These are phyloP conservation scores for Nicotiana undulata DNA, from an alignment of 257 asterid genomes.

Conservation along the genomic window DNA sequence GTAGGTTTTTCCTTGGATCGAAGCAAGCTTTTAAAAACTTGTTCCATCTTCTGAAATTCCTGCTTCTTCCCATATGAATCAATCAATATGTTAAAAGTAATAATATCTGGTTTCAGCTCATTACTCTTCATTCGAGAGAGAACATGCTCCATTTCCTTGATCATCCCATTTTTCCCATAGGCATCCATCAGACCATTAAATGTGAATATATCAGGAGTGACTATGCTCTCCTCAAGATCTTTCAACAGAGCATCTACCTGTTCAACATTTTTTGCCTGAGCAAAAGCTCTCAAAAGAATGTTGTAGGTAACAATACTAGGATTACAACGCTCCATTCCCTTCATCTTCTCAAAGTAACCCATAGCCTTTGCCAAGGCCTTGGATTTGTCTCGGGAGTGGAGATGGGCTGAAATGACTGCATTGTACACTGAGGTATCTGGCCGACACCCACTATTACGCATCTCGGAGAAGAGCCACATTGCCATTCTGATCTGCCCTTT, in stretches of 20 bases:
- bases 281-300: conserved; percentile 85
- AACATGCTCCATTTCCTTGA: conserved; percentile 74
- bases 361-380: conserved; percentile 78
- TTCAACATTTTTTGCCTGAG: conserved; percentile 61
- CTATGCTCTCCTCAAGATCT: conserved; percentile 60
- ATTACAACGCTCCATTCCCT: conserved; percentile 68
- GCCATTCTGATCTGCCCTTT: conserved; percentile 94
- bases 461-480: conserved; percentile 98
- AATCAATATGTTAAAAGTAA: conserved; percentile 72
- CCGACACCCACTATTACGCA: conserved; percentile 93
- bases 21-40: conserved; percentile 69
- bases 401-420: conserved; percentile 84
- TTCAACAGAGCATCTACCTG: conserved; percentile 64
- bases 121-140: conserved; percentile 72
- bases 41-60: conserved; percentile 94
- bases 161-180: conserved; percentile 86
- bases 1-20: conserved; percentile 82
- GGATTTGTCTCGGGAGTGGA: conserved; percentile 70
- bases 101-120: conserved; percentile 68
- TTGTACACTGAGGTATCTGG: conserved; percentile 95
- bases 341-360: conserved; percentile 83
- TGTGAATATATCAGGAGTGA: conserved; percentile 74
- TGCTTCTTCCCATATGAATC: conserved; percentile 90
- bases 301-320: conserved; percentile 86
- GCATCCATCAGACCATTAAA: conserved; percentile 97